These are phyloP conservation scores for Eucalyptus pauciflora DNA, from an alignment of 345 rosid genomes.

Conservation along the genomic window DNA sequence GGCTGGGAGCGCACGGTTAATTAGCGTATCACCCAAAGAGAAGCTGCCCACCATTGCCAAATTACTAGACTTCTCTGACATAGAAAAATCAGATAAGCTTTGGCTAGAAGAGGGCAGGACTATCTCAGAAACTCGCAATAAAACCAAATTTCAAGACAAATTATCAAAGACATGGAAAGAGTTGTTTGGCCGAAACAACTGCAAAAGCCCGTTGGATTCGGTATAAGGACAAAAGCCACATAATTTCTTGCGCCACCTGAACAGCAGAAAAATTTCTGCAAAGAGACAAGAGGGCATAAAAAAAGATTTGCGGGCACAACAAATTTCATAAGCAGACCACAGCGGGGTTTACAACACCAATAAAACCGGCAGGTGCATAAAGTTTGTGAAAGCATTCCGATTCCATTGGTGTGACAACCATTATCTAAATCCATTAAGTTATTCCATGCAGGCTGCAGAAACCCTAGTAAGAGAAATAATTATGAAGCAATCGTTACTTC, in stretches of 20 bases:
- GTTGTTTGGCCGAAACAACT: neutral
- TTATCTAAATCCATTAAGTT: neutral
- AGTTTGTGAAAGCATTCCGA: neutral
- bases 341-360: neutral
- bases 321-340: neutral
- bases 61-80: neutral
- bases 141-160: neutral
- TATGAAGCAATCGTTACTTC: constrained; percentile 6
- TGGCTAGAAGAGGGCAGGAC: neutral
- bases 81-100: neutral
- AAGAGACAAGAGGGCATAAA: neutral
- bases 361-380: neutral
- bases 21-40: neutral
- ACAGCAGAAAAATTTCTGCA: neutral
- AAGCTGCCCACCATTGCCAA: neutral
- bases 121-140: neutral
- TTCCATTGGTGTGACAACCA: neutral
- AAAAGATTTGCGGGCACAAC: neutral
- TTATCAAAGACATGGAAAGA: neutral
- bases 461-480: neutral
- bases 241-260: neutral
- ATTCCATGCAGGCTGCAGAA: neutral
- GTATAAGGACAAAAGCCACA: neutral
- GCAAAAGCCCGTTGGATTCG: neutral
- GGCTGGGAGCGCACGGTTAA: neutral